phyloP scores from a whole-genome alignment of 768 basidiomycete species.

The Tricholoma hemisulphureum region DNA sequence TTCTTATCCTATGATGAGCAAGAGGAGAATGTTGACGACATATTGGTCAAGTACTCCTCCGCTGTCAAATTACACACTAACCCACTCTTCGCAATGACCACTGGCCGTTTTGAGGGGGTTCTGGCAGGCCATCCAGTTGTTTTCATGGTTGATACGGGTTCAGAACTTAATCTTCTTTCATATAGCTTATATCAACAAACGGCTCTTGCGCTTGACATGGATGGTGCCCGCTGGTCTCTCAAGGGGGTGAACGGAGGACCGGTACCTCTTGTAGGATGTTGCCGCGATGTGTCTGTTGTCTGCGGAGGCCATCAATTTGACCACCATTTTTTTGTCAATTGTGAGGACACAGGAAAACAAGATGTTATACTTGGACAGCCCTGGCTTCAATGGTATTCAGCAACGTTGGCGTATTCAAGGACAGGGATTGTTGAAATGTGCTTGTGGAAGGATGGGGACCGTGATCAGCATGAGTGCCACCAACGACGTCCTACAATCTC shows the following conservation, averaged over 20 bases:
- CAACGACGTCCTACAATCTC: constrained; percentile 4
- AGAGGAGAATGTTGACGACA: too few species aligned
- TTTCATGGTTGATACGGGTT: constrained; percentile 23
- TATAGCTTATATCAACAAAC: constrained; percentile 3
- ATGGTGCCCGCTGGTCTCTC: constrained; percentile 26
- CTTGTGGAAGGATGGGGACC: constrained; percentile 18
- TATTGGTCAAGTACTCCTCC: too few species aligned
- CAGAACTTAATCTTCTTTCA: constrained; percentile 22
- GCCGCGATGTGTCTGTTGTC: constrained; percentile 14
- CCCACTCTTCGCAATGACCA: constrained; percentile 13
- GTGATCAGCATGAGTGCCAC: neutral
- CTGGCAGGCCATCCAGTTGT: constrained; percentile 8
- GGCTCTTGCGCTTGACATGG: constrained; percentile 14
- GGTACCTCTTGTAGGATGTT: constrained; percentile 16
- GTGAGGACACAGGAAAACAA: neutral
- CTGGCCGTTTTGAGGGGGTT: constrained; percentile 9
- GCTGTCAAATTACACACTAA: neutral
- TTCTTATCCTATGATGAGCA: too few species aligned
- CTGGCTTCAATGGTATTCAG: constrained; percentile 23
- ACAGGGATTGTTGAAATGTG: constrained; percentile 13
- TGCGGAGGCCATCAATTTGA: constrained; percentile 18
- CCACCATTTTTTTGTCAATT: constrained; percentile 27
- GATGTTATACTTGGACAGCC: constrained; percentile 24
- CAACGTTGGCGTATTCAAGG: constrained; percentile 9
- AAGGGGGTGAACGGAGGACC: constrained; percentile 21